Percentiles rank a stretch among this genome's conserved stretches.
Evolutionary conservation across 1,139 yeast species (phyloP).

Genomic region (Kurtzmaniella quercitrusa): DNA sequence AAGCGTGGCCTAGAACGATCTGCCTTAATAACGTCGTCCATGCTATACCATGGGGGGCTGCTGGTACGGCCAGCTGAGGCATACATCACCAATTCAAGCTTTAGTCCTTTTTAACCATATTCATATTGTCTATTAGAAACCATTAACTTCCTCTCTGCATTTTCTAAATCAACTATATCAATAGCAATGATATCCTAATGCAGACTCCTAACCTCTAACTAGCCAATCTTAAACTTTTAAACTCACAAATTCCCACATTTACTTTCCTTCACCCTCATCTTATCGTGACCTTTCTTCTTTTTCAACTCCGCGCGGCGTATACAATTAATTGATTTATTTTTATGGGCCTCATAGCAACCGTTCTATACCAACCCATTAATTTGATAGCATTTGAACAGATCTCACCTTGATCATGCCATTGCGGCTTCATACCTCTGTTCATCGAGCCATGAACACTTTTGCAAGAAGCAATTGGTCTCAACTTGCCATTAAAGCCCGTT

Average conservation of each 20-base stretch:
- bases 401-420: too few species aligned
- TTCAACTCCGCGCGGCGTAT: too few species aligned
- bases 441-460: neutral
- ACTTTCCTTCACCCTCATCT: too few species aligned
- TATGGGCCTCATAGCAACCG: too few species aligned
- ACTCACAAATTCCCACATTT: too few species aligned
- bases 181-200: too few species aligned
- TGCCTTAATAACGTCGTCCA: constrained; percentile 11
- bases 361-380: neutral
- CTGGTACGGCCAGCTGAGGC: constrained; percentile 10
- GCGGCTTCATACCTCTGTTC: neutral
- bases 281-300: too few species aligned
- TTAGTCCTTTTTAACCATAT: constrained; percentile 59
- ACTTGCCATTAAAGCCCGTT: neutral
- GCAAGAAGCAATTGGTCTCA: neutral
- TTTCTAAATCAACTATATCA: neutral
- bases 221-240: too few species aligned
- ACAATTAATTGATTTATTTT: too few species aligned
- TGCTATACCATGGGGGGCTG: constrained; percentile 6
- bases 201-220: too few species aligned
- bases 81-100: too few species aligned
- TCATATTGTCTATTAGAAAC: constrained; percentile 56
- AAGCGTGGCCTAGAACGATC: constrained; percentile 60
- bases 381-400: too few species aligned
- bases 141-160: constrained; percentile 16